Base-by-base conservation (phyloP, 2,329 filamentous ascomycete genomes). In the Penicillium sumatraense region DNA sequence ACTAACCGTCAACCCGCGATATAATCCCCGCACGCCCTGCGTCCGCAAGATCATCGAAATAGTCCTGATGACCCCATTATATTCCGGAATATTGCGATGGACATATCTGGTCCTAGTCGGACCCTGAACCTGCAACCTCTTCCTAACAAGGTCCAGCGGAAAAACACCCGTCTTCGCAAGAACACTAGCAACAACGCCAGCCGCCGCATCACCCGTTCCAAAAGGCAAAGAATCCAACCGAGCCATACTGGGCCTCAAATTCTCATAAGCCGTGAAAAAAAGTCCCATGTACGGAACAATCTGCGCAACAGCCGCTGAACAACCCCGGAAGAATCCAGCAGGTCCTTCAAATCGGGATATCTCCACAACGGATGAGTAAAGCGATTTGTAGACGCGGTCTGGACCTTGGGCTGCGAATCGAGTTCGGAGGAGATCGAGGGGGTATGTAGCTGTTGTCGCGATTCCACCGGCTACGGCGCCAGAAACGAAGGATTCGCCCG, bases 261-360 rank as follows among this genome's bases (percentile, higher is more conserved):
- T 81, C 74, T 99, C 95, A 77, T 98, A 99, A 36, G 86, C 84
- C 29, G 90, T 85, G 75, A 99, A 99, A 79, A 99, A 98, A 2
- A 96, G 81, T 13, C 95, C 95, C 95, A 99, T 99, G 72, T 93
- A 96, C 2, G 95, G 95, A 9, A 96, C 86, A 46, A 98, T 95
- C 78, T 97, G 93, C 23, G 82, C 88, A 20, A 98, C 79, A 0
- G 89, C 91, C 1, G 93, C 93, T 1, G 84, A 84, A 29, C 96
- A 79, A 3, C 95, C 95, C 46, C 91, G 89, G 74, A 96, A 99
- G 78, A 96, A 98, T 0, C 95, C 95, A 3, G 74, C 73, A 0
- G 78, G 65, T 0, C 95, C 95, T 77, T 99, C 95, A 57, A 89
- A 82, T 3, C 80, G 80, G 14, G 81, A 78, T 63, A 99, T 99